Conservation (phyloP, 306 rosid species). For the Prunus kanzakura region DNA sequence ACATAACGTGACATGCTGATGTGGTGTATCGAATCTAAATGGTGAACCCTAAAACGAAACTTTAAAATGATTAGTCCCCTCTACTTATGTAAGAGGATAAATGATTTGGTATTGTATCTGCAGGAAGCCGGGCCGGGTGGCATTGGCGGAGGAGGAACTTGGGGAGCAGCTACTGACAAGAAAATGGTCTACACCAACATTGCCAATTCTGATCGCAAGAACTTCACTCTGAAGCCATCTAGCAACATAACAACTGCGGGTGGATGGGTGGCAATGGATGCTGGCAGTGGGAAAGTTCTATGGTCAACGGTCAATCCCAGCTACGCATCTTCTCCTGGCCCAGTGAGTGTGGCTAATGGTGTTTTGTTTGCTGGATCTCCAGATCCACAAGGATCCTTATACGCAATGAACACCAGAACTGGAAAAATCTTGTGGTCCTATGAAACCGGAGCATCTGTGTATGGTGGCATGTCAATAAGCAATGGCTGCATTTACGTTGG, state of each 20-base stretch:
- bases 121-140: conserved; percentile 55
- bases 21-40: no score
- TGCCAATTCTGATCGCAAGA: conserved; percentile 24
- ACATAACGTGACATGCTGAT: no score
- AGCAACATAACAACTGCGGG: conserved; percentile 18
- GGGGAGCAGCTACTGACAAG: conserved; percentile 57
- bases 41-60: no score
- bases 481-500: conserved; percentile 41
- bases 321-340: conserved; percentile 20
- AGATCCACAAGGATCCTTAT: conserved; percentile 24
- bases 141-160: conserved; percentile 32
- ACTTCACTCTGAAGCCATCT: conserved; percentile 43
- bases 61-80: background rate
- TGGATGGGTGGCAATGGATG: conserved; percentile 20
- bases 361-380: conserved; percentile 37
- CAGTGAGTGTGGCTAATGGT: conserved; percentile 18
- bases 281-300: conserved; percentile 26
- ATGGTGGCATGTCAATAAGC: conserved; percentile 47
- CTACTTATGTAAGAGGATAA: background rate
- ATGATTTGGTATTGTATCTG: conserved; percentile 6
- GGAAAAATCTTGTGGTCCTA: conserved; percentile 37
- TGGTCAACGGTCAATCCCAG: conserved; percentile 41
- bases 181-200: conserved; percentile 46
- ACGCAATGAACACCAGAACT: conserved; percentile 29
- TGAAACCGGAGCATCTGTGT: conserved; percentile 30